phyloP scores from a whole-genome alignment of 371 early-diverging fungal species.

The Actinomortierella ambigua region DNA sequence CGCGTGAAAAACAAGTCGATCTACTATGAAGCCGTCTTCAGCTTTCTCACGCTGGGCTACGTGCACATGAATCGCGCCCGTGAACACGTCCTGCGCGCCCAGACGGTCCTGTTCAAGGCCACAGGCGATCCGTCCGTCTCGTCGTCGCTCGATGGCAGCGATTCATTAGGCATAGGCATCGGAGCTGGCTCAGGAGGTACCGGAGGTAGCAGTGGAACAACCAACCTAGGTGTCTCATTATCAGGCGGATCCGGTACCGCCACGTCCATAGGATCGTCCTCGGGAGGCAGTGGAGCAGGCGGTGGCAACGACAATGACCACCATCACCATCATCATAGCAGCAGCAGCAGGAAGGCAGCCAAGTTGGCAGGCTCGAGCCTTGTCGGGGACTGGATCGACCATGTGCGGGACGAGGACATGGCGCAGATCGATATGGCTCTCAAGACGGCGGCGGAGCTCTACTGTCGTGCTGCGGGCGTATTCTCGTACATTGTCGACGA shows the following conservation, averaged over 20 bases:
- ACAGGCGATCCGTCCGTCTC: slow-evolving; percentile 44
- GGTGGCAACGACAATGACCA: not conserved
- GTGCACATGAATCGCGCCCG: slow-evolving; percentile 45
- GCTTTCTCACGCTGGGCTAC: slow-evolving; percentile 56
- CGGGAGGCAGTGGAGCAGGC: not conserved
- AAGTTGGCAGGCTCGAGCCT: not conserved
- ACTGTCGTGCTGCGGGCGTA: slow-evolving; percentile 62
- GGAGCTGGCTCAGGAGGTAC: not conserved
- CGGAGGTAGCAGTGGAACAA: slow-evolving; percentile 1
- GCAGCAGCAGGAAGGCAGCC: not conserved
- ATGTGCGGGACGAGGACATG: slow-evolving; percentile 21
- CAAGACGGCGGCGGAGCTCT: slow-evolving; percentile 58
- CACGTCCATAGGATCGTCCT: too few species aligned
- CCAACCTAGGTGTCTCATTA: too few species aligned
- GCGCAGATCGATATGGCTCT: slow-evolving; percentile 32
- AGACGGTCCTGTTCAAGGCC: slow-evolving; percentile 23
- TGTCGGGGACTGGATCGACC: slow-evolving; percentile 27
- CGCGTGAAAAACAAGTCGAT: slow-evolving; percentile 58
- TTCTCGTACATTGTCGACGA: slow-evolving; percentile 61
- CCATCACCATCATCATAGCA: too few species aligned
- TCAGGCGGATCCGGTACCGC: too few species aligned
- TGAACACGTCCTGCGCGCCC: slow-evolving; percentile 17
- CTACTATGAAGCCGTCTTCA: slow-evolving; percentile 65
- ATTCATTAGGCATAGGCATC: slow-evolving; percentile 10
- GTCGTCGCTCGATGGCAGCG: slow-evolving; percentile 49